Conservation (phyloP, 1,284 basidiomycete species). For the Pseudozyma hubeiensis region DNA sequence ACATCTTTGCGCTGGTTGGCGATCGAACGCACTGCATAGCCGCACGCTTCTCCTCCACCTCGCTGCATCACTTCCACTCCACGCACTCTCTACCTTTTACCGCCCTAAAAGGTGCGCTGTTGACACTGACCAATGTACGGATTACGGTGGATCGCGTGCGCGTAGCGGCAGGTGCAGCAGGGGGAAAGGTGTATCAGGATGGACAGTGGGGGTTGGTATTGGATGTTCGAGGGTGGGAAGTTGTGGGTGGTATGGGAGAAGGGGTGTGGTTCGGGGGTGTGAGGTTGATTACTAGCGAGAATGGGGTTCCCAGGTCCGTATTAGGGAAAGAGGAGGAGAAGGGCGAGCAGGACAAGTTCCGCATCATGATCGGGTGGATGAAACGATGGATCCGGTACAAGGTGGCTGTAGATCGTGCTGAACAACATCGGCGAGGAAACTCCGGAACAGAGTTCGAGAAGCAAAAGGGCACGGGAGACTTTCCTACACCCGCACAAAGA, state of each 20-base stretch:
- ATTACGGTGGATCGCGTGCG: conserved; percentile 13
- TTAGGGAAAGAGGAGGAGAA: too few relatives aligned
- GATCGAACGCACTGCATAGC: conserved; percentile 45
- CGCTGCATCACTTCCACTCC: conserved; percentile 14
- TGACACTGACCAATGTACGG: conserved; percentile 25
- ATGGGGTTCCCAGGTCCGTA: conserved; percentile 1
- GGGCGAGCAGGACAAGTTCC: conserved; percentile 2
- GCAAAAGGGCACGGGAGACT: not conserved
- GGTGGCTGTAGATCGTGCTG: not conserved
- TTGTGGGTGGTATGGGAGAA: conserved; percentile 29
- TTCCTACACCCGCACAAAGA: conserved; percentile 39
- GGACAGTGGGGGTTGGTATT: conserved; percentile 28
- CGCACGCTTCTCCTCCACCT: conserved; percentile 14
- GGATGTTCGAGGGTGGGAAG: conserved; percentile 34
- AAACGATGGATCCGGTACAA: conserved; percentile 29
- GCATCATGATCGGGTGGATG: conserved; percentile 13
- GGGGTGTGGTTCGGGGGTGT: conserved; percentile 34
- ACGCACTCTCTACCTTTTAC: conserved; percentile 23
- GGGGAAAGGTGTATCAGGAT: not conserved
- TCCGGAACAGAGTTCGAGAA: not conserved
- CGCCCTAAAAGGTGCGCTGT: conserved; percentile 30
- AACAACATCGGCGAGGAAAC: not conserved
- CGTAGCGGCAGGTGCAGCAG: not conserved
- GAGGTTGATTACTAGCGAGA: conserved; percentile 24
- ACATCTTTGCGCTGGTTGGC: conserved; percentile 37